Evolutionary conservation across 768 basidiomycete species (phyloP).

Genomic region (Tulasnella sp.): DNA sequence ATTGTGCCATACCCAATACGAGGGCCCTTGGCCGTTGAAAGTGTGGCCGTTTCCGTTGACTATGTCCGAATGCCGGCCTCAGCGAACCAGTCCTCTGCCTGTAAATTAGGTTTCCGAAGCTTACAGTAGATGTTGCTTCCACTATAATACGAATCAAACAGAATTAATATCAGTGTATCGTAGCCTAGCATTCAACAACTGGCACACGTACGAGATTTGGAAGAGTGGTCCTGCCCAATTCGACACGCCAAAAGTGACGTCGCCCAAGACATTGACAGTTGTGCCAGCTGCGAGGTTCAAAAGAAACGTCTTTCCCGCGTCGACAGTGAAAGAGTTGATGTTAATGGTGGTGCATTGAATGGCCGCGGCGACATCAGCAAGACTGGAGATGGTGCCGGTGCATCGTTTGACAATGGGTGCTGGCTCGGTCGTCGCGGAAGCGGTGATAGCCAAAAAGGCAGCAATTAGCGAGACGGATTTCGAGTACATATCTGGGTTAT

Average conservation of each 20-base stretch:
- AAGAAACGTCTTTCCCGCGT: constrained; percentile 50
- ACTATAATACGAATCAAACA: not conserved
- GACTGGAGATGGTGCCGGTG: constrained; percentile 53
- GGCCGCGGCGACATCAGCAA: constrained; percentile 51
- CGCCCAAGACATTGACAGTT: constrained; percentile 59
- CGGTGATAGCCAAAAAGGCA: constrained; percentile 20
- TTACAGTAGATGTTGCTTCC: not conserved
- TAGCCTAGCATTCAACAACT: constrained; percentile 41
- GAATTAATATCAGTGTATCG: constrained; percentile 38
- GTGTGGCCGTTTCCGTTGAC: constrained; percentile 44
- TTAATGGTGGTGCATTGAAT: constrained; percentile 56
- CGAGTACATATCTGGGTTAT: not conserved
- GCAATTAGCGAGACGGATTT: constrained; percentile 13
- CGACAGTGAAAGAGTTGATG: constrained; percentile 40
- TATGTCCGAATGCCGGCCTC: not conserved
- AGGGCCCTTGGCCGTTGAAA: constrained; percentile 46
- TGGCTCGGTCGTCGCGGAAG: not conserved
- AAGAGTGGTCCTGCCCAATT: constrained; percentile 30
- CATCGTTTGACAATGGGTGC: constrained; percentile 30
- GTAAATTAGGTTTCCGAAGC: not conserved
- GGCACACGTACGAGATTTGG: constrained; percentile 19
- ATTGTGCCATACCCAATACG: constrained; percentile 43
- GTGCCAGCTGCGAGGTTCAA: constrained; percentile 49
- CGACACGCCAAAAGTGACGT: constrained; percentile 55
- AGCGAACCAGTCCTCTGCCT: not conserved